These are phyloP conservation scores for Fraxinus xanthoxyloides DNA, from an alignment of 305 asterid species.

Conservation along the genomic window DNA sequence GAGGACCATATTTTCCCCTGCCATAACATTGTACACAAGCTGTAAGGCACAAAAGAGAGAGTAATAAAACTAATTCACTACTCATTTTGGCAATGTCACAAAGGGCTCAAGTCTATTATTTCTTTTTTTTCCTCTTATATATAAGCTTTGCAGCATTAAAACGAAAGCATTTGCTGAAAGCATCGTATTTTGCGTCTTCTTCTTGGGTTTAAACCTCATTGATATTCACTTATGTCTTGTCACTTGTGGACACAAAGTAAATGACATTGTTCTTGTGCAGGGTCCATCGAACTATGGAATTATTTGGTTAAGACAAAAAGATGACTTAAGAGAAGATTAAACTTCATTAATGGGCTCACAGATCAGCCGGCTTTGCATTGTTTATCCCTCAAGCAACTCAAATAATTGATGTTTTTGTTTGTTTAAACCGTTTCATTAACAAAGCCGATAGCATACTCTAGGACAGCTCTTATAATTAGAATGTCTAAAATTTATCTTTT, in stretches of 20 bases:
- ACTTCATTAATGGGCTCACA: not conserved
- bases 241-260: not conserved
- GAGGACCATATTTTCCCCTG: constrained; percentile 24
- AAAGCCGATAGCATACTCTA: not conserved
- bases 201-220: not conserved
- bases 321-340: not conserved
- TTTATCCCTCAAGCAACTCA: not conserved
- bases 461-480: not conserved
- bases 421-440: not conserved
- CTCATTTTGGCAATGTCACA: constrained; percentile 17
- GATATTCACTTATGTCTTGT: not conserved
- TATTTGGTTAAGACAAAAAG: not conserved
- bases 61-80: not conserved
- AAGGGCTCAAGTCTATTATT: not conserved
- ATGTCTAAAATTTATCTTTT: not conserved
- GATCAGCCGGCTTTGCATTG: not conserved
- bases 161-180: not conserved
- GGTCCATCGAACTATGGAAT: not conserved
- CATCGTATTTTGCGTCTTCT: not conserved
- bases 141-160: not conserved
- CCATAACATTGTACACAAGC: constrained; percentile 31
- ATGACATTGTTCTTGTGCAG: not conserved
- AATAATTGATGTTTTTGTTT: not conserved
- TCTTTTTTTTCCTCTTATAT: not conserved
- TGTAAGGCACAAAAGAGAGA: constrained; percentile 23